Base-by-base conservation (phyloP, 305 asterid species). In the Fraxinus latifolia region DNA sequence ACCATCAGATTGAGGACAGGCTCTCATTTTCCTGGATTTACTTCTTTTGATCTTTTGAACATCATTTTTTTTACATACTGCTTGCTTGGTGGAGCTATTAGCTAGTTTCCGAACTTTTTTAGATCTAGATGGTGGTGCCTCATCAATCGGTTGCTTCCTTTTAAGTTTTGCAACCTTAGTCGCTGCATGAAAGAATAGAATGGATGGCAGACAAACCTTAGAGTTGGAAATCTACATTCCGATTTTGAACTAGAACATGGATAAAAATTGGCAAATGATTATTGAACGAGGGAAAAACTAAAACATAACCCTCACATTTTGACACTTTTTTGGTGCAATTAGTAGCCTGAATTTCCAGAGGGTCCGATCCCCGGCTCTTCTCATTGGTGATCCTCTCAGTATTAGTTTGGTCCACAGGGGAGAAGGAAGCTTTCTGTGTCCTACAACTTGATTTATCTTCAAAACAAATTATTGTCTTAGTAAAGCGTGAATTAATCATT, bases 1-100 rank as follows among this genome's bases (percentile, higher is more conserved):
- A 71, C 99, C 97, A 85, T 92, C 90, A 71, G 98, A 92, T 83
- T 78, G 84, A 23, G 95, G 93, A 83, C 92, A 90, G 79, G 87
- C 80, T 82, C 85, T 88, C 77, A 62, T 78, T 55, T 77, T 44
- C 88, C 84, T 87, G 77, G 88, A 82, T 84, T 87, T 90, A 74
- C 88, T 74, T 75, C 77, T 86, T 86, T 83, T 87, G 71, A 71
- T 87, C 85, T 87, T 89, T 80, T 65, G 81, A 17, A 7, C 68
- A 27, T 75, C 83, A 82, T 79, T 88, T 74, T 60, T 88, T 82
- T 87, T 87, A 76, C 86, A 21, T 76, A 79, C 80, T 74, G 90
- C 85, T 88, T 87, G 92, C 82, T 87, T 90, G 67, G 85, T 79
- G 81, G 78, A 79, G 73, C 86, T 85, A 82, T 84, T 91, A 39